Base-by-base conservation (phyloP, 2,329 filamentous ascomycete genomes). In the Fusarium albidum region DNA sequence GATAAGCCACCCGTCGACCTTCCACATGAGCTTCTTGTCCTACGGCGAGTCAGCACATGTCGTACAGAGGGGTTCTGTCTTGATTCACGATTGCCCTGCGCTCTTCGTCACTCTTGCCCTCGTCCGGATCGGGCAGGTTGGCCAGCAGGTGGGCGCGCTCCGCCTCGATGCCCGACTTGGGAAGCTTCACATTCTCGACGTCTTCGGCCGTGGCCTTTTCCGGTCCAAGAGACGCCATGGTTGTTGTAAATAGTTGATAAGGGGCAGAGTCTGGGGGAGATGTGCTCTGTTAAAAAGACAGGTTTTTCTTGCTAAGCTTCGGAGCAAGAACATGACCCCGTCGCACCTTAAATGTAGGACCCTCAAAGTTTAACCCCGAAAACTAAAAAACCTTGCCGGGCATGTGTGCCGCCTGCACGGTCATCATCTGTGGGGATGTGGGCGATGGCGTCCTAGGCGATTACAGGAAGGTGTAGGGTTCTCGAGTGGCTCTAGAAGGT, bases 21-120 rank as follows among this genome's bases (percentile, higher is more conserved):
- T 86, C 67, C 83, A 77, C 29, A 86, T 67, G 4, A 87, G 71
- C 59, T 79, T 81, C 49, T 76, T 78, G 57, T 86, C 65, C 65
- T 67, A 21, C 3, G 10, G 13, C 11, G 13, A 0, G 21, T 41
- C n/a, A 57, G 42, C 9, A 7, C 3, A 6, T 17, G 5, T 6
- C 2, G 39, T 5, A 5, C 1, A 5, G 13, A 3, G 11, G 81
- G 12, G 26, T 15, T 15, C 34, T 29, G 28, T 26, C 29, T 11
- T 9, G 43, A 46, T 79, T 52, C 74, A 89, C 87, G 62, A 87
- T 82, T 34, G 70, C 78, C 12, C 80, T 80, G 50, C 78, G 79
- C 65, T 90, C 87, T 56, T 86, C 85, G 1, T 81, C 80, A 50
- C 77, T 86, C 57, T 88, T 73, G 6, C 83, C 82, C 15, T 78